Conservation (phyloP, 140 eudicot species). For the Senecio squalidus region DNA sequence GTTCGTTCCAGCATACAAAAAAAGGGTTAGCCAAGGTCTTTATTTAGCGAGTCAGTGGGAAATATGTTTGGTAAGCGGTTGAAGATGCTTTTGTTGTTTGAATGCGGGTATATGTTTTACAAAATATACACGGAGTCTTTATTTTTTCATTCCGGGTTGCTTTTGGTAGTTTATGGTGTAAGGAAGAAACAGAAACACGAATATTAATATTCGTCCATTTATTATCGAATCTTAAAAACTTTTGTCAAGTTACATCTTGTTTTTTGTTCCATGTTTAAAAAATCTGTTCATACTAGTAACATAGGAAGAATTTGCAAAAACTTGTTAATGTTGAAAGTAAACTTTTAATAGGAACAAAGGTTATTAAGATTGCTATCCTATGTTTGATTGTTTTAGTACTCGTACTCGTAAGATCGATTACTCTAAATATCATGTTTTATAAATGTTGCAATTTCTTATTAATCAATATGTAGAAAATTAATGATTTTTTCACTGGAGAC, state of each 20-base stretch:
- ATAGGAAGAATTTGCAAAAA: no score
- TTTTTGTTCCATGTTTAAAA: no score
- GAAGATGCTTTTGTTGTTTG: conserved; percentile 9
- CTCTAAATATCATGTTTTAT: no score
- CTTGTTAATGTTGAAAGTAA: not conserved
- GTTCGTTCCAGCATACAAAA: conserved; percentile 17
- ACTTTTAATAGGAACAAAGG: no score
- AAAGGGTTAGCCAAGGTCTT: conserved; percentile 29
- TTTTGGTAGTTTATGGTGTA: not conserved
- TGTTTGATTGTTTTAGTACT: no score
- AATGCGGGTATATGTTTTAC: not conserved
- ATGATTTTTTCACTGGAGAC: no score
- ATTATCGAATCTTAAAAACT: not conserved
- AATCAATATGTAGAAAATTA: no score
- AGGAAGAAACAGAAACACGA: not conserved
- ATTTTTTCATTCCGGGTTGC: not conserved
- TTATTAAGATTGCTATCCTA: no score
- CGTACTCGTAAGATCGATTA: no score
- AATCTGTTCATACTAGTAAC: no score
- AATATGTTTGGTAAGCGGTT: not conserved
- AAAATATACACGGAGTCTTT: conserved; percentile 6
- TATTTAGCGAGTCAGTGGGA: conserved; percentile 5
- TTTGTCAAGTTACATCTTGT: no score
- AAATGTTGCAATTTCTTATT: no score
- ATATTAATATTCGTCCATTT: not conserved